phyloP scores from a whole-genome alignment of 768 basidiomycete species.

The Trametes punicea region DNA sequence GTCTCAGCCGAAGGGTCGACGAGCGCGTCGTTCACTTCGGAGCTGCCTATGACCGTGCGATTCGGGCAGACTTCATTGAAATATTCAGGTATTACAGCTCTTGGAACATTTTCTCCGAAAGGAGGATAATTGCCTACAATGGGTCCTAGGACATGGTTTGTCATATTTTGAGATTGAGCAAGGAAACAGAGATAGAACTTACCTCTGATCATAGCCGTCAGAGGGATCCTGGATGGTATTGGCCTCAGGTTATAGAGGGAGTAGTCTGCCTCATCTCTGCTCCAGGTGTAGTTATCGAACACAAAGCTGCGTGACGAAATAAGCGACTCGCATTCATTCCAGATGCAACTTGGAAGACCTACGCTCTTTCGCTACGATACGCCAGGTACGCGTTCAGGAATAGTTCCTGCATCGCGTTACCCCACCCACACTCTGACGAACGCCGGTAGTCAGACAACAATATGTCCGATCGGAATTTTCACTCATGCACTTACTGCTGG shows the following conservation, averaged over 20 bases:
- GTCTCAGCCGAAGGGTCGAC: constrained; percentile 29
- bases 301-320: constrained; percentile 34
- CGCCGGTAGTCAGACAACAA: neutral
- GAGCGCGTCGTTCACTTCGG: constrained; percentile 24
- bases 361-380: constrained; percentile 36
- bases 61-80: constrained; percentile 42
- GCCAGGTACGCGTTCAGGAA: constrained; percentile 35
- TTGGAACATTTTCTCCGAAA: constrained; percentile 30
- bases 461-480: neutral
- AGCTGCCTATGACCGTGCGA: constrained; percentile 30
- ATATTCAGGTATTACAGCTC: constrained; percentile 36
- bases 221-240: constrained; percentile 50
- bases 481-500: constrained; percentile 30
- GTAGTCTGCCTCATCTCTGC: constrained; percentile 35
- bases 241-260: constrained; percentile 43
- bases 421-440: constrained; percentile 36
- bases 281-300: constrained; percentile 57
- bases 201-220: constrained; percentile 52
- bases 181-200: neutral
- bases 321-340: neutral
- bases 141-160: constrained; percentile 29
- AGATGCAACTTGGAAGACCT: constrained; percentile 20
- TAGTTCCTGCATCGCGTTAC: constrained; percentile 39
- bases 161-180: neutral
- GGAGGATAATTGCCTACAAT: constrained; percentile 41